These are phyloP conservation scores for Ophiostoma sp. DNA, from an alignment of 2,329 filamentous ascomycete species.

Conservation along the genomic window DNA sequence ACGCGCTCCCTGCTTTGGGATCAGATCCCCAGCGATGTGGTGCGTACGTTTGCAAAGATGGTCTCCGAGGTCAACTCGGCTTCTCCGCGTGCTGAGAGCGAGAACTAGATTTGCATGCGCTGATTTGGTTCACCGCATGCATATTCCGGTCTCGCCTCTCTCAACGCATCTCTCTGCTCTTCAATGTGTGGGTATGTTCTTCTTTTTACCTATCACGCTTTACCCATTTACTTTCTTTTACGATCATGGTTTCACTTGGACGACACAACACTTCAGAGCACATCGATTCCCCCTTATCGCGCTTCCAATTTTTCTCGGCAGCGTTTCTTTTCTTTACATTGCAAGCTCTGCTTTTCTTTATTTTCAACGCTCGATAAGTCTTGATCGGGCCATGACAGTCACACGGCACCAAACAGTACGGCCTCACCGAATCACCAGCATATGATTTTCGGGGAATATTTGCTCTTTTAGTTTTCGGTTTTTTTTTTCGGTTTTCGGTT, in stretches of 20 bases:
- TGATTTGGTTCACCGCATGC: constrained; percentile 6
- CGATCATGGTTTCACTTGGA: constrained; percentile 8
- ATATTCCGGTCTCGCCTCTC: constrained; percentile 15
- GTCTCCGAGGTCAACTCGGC: constrained; percentile 64
- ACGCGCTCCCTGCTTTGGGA: constrained; percentile 91
- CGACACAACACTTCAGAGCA: constrained; percentile 6
- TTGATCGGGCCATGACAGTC: constrained; percentile 5
- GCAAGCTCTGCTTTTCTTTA: neutral
- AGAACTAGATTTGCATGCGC: constrained; percentile 10
- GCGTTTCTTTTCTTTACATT: constrained; percentile 1
- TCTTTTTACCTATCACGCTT: neutral
- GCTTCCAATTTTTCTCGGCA: neutral
- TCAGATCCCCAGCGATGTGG: constrained; percentile 84
- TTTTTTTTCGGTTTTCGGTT: neutral
- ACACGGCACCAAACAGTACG: constrained; percentile 14
- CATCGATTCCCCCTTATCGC: neutral
- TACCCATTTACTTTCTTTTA: neutral
- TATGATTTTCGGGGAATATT: constrained; percentile 9
- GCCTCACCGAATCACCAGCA: neutral
- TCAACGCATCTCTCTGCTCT: neutral
- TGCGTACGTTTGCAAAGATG: constrained; percentile 87
- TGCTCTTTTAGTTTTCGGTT: constrained; percentile 6
- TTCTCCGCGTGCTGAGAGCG: constrained; percentile 14
- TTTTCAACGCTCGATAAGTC: neutral
- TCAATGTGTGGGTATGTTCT: neutral